These are phyloP conservation scores for Phaeotremella skinneri DNA, from an alignment of 768 basidiomycete species.

Conservation along the genomic window DNA sequence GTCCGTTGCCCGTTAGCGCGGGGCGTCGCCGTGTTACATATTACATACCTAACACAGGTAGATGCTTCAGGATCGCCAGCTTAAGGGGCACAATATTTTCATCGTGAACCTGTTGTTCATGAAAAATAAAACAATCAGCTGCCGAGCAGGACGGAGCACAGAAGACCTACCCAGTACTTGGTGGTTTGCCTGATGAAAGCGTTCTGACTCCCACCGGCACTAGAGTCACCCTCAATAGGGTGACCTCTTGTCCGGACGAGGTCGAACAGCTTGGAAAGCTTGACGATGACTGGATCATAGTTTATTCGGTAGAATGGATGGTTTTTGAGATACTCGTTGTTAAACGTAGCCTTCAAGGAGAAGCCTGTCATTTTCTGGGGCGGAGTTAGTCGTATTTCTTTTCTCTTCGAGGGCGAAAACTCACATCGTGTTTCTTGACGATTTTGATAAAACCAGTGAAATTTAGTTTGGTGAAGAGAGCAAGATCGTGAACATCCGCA, in stretches of 20 bases:
- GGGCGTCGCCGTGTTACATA: too few relatives aligned
- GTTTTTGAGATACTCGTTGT: constrained; percentile 86
- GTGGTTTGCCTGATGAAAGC: constrained; percentile 98
- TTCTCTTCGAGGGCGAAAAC: constrained; percentile 18
- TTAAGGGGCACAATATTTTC: constrained; percentile 94
- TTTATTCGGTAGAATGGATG: constrained; percentile 83
- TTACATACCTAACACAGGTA: constrained; percentile 85
- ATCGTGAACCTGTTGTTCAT: constrained; percentile 63
- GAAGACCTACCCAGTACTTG: constrained; percentile 82
- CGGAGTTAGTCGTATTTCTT: background rate
- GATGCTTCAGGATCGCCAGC: constrained; percentile 81
- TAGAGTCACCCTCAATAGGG: constrained; percentile 87
- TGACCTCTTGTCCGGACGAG: constrained; percentile 93
- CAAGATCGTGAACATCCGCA: constrained; percentile 66
- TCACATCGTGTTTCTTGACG: constrained; percentile 66
- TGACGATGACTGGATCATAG: constrained; percentile 84
- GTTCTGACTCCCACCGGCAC: constrained; percentile 90
- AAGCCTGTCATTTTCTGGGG: constrained; percentile 85
- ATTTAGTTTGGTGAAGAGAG: constrained; percentile 92
- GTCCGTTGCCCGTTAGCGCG: background rate
- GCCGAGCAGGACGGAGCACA: background rate
- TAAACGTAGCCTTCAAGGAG: constrained; percentile 78
- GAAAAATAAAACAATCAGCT: constrained; percentile 13
- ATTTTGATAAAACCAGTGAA: constrained; percentile 99
- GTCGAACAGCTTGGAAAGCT: constrained; percentile 90